Evolutionary conservation across 2,329 filamentous ascomycete genomes (phyloP).

Genomic region (Bipolaris gigantea): DNA sequence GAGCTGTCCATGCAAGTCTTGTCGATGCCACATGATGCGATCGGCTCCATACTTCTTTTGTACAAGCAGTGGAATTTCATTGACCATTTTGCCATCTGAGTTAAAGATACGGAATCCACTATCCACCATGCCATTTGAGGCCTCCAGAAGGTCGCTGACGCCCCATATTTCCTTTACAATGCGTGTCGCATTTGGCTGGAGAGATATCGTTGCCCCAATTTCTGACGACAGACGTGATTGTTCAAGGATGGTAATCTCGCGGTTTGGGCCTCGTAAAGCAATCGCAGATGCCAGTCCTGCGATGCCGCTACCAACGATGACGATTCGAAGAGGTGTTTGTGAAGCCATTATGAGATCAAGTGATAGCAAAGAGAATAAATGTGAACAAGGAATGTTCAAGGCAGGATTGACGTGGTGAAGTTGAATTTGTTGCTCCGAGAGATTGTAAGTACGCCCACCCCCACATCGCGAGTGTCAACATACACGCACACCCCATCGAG

Average conservation of each 20-base stretch:
- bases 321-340: slow-evolving; percentile 32
- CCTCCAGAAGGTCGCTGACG: slow-evolving; percentile 30
- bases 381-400: background rate
- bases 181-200: slow-evolving; percentile 49
- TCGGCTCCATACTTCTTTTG: slow-evolving; percentile 44
- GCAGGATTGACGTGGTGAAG: background rate
- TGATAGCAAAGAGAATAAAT: background rate
- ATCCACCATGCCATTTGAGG: slow-evolving; percentile 42
- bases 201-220: slow-evolving; percentile 48
- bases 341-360: slow-evolving; percentile 11
- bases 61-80: slow-evolving; percentile 36
- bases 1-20: slow-evolving; percentile 49
- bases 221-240: slow-evolving; percentile 40
- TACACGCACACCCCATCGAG: background rate
- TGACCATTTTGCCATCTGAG: slow-evolving; percentile 35
- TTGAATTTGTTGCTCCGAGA: too few species aligned
- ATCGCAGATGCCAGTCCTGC: slow-evolving; percentile 34
- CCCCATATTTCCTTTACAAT: slow-evolving; percentile 40
- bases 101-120: slow-evolving; percentile 44
- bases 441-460: background rate
- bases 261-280: slow-evolving; percentile 39
- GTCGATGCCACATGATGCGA: slow-evolving; percentile 48
- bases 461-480: background rate
- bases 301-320: slow-evolving; percentile 36
- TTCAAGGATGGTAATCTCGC: slow-evolving; percentile 42